Evolutionary conservation across 495 filamentous ascomycete genomes (phyloP).

Genomic region (Talaromyces wortmannii): DNA sequence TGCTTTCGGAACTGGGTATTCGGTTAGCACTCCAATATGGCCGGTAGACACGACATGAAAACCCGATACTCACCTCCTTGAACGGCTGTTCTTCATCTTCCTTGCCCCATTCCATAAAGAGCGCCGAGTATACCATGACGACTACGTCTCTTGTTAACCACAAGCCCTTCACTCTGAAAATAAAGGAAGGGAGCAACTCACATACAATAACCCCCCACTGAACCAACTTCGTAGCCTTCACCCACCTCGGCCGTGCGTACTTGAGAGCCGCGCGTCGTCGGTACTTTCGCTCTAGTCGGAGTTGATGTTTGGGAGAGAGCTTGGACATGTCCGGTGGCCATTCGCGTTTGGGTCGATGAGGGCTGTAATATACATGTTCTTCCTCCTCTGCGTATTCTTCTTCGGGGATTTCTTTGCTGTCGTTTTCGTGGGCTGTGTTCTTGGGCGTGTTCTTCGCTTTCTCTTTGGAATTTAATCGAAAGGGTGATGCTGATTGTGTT

Average conservation of each 20-base stretch:
- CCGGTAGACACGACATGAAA: background rate
- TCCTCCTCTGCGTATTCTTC: background rate
- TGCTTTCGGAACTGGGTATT: constrained; percentile 26
- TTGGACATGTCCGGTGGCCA: constrained; percentile 93
- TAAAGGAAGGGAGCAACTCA: constrained; percentile 27
- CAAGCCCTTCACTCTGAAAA: background rate
- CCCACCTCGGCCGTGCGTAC: constrained; percentile 66
- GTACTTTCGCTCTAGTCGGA: constrained; percentile 64
- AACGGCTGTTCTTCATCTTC: constrained; percentile 50
- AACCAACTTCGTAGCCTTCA: constrained; percentile 59
- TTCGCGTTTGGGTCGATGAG: constrained; percentile 71
- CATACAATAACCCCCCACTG: constrained; percentile 63
- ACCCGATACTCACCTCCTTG: constrained; percentile 31
- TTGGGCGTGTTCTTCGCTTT: background rate
- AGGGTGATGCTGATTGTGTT: constrained; percentile 20
- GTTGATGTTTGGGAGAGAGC: constrained; percentile 75
- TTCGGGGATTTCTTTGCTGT: background rate
- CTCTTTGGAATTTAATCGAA: constrained; percentile 27
- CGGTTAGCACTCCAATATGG: background rate
- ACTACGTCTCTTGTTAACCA: constrained; percentile 32
- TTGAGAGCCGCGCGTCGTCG: constrained; percentile 52
- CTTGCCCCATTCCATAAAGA: constrained; percentile 72
- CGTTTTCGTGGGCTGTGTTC: background rate
- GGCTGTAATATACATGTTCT: constrained; percentile 34
- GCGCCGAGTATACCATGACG: constrained; percentile 62